phyloP scores from a whole-genome alignment of 139 green algal species.

The Chlamydomonas eustigma region DNA sequence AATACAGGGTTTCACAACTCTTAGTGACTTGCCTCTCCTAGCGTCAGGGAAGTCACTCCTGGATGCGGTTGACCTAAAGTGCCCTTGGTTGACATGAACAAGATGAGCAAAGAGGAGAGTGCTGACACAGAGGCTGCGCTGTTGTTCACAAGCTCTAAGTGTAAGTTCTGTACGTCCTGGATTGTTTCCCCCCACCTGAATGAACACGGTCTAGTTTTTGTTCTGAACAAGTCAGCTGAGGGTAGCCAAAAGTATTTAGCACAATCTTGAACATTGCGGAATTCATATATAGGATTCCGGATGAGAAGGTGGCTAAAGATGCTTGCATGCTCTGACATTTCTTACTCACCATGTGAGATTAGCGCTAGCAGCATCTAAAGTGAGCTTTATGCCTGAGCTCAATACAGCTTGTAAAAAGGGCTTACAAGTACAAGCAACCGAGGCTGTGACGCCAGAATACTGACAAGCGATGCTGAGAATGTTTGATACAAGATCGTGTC shows the following conservation, averaged over 20 bases:
- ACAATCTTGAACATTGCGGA: too few relatives aligned
- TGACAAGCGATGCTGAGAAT: neutral
- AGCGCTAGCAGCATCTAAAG: neutral
- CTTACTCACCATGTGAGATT: neutral
- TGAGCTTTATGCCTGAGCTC: slow-evolving; percentile 3
- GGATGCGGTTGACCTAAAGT: neutral
- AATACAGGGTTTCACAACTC: too few relatives aligned
- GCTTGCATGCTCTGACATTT: too few relatives aligned
- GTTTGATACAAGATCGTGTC: neutral
- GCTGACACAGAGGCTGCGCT: neutral
- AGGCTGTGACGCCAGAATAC: neutral
- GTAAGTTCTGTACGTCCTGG: neutral
- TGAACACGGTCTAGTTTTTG: too few relatives aligned
- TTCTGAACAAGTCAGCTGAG: too few relatives aligned
- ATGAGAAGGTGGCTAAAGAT: too few relatives aligned
- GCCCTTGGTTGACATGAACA: neutral
- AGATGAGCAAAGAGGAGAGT: neutral
- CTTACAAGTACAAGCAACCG: neutral
- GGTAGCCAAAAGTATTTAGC: too few relatives aligned
- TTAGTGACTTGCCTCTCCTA: neutral
- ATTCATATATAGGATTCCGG: too few relatives aligned
- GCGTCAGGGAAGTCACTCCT: neutral
- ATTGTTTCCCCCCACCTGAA: neutral
- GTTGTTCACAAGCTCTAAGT: neutral
- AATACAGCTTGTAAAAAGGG: neutral